phyloP scores from a whole-genome alignment of 2,329 filamentous ascomycete species.

The Phaeophleospora eucalypticola region DNA sequence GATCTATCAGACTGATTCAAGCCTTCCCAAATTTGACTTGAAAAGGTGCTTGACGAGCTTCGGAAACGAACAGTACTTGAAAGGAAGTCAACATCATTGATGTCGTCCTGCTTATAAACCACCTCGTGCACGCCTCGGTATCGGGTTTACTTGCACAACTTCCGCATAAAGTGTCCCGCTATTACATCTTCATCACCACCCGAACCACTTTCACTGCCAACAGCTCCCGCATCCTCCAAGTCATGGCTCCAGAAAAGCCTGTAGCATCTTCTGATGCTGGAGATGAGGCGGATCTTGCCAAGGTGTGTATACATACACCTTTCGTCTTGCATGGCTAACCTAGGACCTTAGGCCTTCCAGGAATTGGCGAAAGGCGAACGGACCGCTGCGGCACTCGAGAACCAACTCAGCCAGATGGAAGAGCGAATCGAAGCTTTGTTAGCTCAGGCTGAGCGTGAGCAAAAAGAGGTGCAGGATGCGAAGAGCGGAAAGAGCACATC shows the following conservation, averaged over 20 bases:
- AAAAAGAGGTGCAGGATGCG: conserved; percentile 26
- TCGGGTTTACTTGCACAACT: background rate
- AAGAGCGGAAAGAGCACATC: conserved; percentile 10
- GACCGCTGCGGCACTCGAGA: conserved; percentile 53
- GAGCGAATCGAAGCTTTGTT: conserved; percentile 53
- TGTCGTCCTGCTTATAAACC: background rate
- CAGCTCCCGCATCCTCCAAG: too few relatives aligned
- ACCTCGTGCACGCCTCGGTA: background rate
- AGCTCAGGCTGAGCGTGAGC: conserved; percentile 44
- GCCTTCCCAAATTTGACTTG: too few relatives aligned
- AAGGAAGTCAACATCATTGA: background rate
- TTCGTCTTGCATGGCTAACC: background rate
- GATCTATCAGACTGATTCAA: too few relatives aligned
- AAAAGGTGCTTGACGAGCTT: background rate
- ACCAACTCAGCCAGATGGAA: conserved; percentile 52
- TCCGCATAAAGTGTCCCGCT: too few relatives aligned
- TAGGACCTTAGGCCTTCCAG: conserved; percentile 43
- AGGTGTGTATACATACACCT: conserved; percentile 11
- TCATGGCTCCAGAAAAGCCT: conserved; percentile 21
- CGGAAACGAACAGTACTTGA: background rate
- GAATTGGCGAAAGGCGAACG: conserved; percentile 53
- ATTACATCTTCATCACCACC: too few relatives aligned
- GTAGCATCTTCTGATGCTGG: conserved; percentile 14
- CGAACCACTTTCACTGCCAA: too few relatives aligned
- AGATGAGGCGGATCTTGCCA: conserved; percentile 26